Base-by-base conservation (phyloP, 805 yeast genomes). In the Pichia pseudocactophila region DNA sequence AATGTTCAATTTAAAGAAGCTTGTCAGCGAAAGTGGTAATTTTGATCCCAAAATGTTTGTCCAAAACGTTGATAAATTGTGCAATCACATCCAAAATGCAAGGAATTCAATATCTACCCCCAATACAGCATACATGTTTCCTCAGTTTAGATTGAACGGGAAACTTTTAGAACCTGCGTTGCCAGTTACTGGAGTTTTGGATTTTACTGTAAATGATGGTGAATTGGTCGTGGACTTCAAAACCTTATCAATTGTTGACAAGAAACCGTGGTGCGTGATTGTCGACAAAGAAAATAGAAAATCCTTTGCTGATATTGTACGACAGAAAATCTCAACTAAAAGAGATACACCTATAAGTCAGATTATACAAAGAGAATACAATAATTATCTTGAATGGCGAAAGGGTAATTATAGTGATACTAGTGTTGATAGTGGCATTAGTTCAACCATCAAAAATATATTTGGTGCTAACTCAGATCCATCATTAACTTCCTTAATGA, bases 171-270 rank as follows among this genome's bases (percentile, higher is more conserved):
- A 69, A 43, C 82, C 82, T 7, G 62, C 57, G 19, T 52, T 78
- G 37, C 73, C 77, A 12, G 55, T 62, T 2, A 58, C 63, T 10
- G 62, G 79, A 5, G 63, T 80, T 2, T 54, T 81, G 34, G 90
- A 82, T 51, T 51, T 80, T 22, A 73, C 73, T 41, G 61, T 81
- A 18, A 67, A 71, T 47, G 80, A 77, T 55, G 77, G 80, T 17
- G 88, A 82, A 51, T 55, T 81, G 3, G 68, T 80, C 19, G 58
- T 80, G 7, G 88, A 81, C 41, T 59, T 80, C 43, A 73, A 76
- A 52, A 69, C 70, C 40, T 54, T 81, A 30, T 64, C 61, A 28
- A 60, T 60, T 18, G 69, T 81, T 8, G 68, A 68, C 0, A 76
- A 72, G 46, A 66, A 64, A 44, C 89, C 89, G 1, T 82, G 89